Base-by-base conservation (phyloP, 1,284 basidiomycete species). In the Irpex sp. region DNA sequence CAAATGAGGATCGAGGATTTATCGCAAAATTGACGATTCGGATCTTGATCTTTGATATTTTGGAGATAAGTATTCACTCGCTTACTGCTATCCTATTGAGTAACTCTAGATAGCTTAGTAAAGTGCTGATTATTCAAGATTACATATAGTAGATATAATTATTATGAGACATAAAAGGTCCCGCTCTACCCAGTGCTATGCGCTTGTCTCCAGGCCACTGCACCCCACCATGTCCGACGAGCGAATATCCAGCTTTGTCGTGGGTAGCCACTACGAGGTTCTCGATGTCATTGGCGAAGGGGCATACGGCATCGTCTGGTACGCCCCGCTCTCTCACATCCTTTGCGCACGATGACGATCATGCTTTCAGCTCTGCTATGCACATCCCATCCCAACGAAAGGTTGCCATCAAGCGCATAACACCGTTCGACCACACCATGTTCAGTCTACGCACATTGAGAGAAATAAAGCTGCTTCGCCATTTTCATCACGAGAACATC, bases 401-500 rank as follows among this genome's bases (percentile, higher is more conserved):
- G 71, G 87, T 68, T 26, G 67, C 90, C 47, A 90, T 92, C 71
- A 92, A 93, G 75, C 86, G 87, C 65, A 94, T 94, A 74, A 89
- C 88, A 0, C 93, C 93, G 1, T 94, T 94, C 68, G 93, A 94
- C 75, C 92, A 94, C 69, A 86, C 89, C 63, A 93, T 94, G 92
- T 94, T 93, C 77, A 92, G 90, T 75, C 81, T 94, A 6, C 83
- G 92, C 58, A 94, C 93, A 17, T 83, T 94, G n/a, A 84, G 93
- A 62, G 93, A 94, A 77, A 88, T 94, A 72, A 94, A 94, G 75
- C 83, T 95, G n/a, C 84, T 95, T 55, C 95, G 94, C 73, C 95
- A 95, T 78, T 84, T 97, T 72, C 93, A 91, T 65, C 91, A 94
- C 79, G 94, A 97, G 78, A 97, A 97, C 73, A 97, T 98, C 72